Conservation (phyloP, 2,329 filamentous ascomycete species). For the Colletotrichum tanaceti region DNA sequence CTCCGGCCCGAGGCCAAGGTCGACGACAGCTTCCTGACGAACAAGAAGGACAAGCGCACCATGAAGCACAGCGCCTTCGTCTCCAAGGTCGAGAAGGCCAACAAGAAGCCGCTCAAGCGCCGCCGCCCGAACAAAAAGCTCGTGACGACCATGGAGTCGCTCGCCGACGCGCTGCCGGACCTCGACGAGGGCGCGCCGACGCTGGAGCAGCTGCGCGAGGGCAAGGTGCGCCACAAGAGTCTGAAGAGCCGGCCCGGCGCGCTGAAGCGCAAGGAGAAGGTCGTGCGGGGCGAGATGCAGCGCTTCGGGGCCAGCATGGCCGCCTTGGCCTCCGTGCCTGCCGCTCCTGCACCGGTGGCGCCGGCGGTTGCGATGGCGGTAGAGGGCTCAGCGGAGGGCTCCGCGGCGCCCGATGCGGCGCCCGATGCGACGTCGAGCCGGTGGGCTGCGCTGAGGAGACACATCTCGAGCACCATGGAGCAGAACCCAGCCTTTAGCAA, state of each 20-base stretch:
- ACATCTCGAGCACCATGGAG: conserved; percentile 90
- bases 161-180: conserved; percentile 84
- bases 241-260: conserved; percentile 81
- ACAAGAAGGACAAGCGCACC: conserved; percentile 84
- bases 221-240: conserved; percentile 79
- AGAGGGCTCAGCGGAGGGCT: conserved; percentile 31
- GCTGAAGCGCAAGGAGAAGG: conserved; percentile 82
- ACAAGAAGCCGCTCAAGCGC: conserved; percentile 68
- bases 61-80: conserved; percentile 87
- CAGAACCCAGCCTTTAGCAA: conserved; percentile 80
- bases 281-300: conserved; percentile 84
- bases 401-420: conserved; percentile 33
- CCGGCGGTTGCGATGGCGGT: conserved; percentile 38
- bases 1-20: conserved; percentile 64
- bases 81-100: conserved; percentile 69
- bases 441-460: conserved; percentile 85
- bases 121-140: conserved; percentile 82
- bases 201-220: conserved; percentile 58
- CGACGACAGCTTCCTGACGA: conserved; percentile 71
- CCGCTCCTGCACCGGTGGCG: conserved; percentile 42
- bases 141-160: conserved; percentile 76
- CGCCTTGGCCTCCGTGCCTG: conserved; percentile 64
- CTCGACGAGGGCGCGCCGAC: conserved; percentile 61
- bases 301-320: conserved; percentile 88
- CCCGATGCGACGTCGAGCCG: conserved; percentile 63